phyloP scores from a whole-genome alignment of 768 basidiomycete species.

The Mrakia gelida region DNA sequence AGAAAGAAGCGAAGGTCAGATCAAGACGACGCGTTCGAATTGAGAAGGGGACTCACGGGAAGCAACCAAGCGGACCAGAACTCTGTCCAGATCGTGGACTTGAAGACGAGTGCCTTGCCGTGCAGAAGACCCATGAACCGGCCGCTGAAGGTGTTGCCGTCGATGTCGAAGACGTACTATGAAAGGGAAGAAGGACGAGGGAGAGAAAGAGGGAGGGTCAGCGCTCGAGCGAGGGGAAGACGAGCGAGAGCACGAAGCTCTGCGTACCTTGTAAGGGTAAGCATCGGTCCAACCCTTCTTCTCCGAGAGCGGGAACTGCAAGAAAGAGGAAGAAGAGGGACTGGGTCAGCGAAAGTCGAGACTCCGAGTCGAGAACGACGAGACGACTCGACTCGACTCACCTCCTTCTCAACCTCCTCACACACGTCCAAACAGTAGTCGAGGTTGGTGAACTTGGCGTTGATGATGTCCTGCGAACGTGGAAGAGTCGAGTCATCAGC shows the following conservation, averaged over 20 bases:
- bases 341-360: neutral
- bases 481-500: too few relatives aligned
- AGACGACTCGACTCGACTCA: neutral
- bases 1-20: neutral
- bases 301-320: neutral
- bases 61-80: neutral
- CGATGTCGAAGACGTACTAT: conserved; percentile 13
- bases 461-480: conserved; percentile 13
- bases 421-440: conserved; percentile 17
- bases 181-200: neutral
- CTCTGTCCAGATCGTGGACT: conserved; percentile 16
- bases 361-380: too few relatives aligned
- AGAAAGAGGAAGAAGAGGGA: neutral
- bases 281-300: conserved; percentile 5
- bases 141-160: conserved; percentile 15
- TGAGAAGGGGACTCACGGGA: neutral
- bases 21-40: neutral
- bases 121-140: conserved; percentile 15
- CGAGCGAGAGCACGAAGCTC: neutral
- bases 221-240: neutral
- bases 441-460: conserved; percentile 12
- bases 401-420: neutral
- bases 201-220: neutral
- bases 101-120: conserved; percentile 5
- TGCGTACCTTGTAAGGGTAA: conserved; percentile 10